Conservation (phyloP, 2,329 filamentous ascomycete species). For the Annulohypoxylon truncatum region DNA sequence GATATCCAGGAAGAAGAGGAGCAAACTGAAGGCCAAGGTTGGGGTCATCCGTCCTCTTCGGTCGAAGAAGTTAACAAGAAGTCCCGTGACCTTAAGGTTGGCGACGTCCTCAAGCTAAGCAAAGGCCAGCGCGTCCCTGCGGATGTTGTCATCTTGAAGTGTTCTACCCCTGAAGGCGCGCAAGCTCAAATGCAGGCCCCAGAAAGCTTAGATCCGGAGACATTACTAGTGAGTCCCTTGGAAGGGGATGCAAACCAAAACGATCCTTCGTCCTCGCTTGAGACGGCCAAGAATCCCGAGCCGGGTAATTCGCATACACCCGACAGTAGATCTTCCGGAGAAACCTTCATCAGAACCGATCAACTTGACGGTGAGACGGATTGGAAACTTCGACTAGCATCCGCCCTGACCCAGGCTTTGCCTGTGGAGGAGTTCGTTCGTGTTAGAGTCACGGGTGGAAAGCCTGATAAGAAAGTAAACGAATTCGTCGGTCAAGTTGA, state of each 20-base stretch:
- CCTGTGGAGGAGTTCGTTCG: slow-evolving; percentile 76
- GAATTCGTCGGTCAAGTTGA: slow-evolving; percentile 93
- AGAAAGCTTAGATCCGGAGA: slow-evolving; percentile 52
- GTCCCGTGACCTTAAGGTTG: slow-evolving; percentile 89
- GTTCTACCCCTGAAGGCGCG: slow-evolving; percentile 68
- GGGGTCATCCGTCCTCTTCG: slow-evolving; percentile 58
- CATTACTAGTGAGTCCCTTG: slow-evolving; percentile 56
- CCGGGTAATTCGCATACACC: slow-evolving; percentile 48
- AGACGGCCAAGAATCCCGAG: slow-evolving; percentile 51
- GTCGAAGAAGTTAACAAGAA: slow-evolving; percentile 79
- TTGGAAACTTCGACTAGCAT: slow-evolving; percentile 94
- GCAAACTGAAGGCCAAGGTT: slow-evolving; percentile 58
- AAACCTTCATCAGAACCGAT: slow-evolving; percentile 97
- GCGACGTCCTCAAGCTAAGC: slow-evolving; percentile 90
- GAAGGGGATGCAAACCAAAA: slow-evolving; percentile 44
- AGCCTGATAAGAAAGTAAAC: slow-evolving; percentile 93
- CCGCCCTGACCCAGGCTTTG: slow-evolving; percentile 85
- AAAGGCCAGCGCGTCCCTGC: slow-evolving; percentile 95
- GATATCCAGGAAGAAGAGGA: slow-evolving; percentile 79
- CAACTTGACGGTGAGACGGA: slow-evolving; percentile 98
- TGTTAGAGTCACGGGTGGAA: slow-evolving; percentile 81
- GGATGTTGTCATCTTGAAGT: slow-evolving; percentile 93
- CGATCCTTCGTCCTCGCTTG: slow-evolving; percentile 50
- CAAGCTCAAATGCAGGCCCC: slow-evolving; percentile 49
- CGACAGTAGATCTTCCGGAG: slow-evolving; percentile 69